Percentiles rank a stretch among this genome's conserved stretches.
phyloP scores from a whole-genome alignment of 805 yeast species.

The Pichia nakasei region DNA sequence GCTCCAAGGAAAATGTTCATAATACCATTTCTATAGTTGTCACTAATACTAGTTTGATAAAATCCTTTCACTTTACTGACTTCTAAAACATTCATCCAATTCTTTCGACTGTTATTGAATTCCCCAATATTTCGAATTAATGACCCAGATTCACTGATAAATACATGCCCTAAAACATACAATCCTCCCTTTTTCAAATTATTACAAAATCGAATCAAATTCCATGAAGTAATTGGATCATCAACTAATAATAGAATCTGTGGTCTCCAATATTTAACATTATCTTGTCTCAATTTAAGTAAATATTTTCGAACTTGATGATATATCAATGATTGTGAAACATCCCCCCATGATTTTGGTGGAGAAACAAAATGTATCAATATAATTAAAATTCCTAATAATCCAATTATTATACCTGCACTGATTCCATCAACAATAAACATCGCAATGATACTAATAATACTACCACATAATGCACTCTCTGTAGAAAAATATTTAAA shows the following conservation, averaged over 20 bases:
- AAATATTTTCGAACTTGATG: conserved; percentile 94
- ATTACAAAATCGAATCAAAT: conserved; percentile 84
- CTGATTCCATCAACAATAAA: conserved; percentile 88
- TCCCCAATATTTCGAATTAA: conserved; percentile 55
- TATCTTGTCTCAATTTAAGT: conserved; percentile 75
- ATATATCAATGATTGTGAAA: conserved; percentile 87
- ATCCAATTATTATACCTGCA: conserved; percentile 66
- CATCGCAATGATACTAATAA: conserved; percentile 74
- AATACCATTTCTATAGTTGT: conserved; percentile 89
- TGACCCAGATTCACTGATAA: conserved; percentile 50
- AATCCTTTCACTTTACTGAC: conserved; percentile 77
- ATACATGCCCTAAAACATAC: conserved; percentile 87
- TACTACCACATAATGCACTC: conserved; percentile 74
- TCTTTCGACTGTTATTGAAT: conserved; percentile 59
- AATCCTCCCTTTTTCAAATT: conserved; percentile 93
- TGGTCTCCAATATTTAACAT: conserved; percentile 98
- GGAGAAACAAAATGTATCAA: conserved; percentile 86
- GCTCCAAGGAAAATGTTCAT: conserved; percentile 86
- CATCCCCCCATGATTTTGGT: conserved; percentile 98
- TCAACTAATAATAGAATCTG: conserved; percentile 84
- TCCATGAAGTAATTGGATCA: conserved; percentile 89
- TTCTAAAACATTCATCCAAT: conserved; percentile 83
- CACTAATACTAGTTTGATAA: conserved; percentile 85
- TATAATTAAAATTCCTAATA: conserved; percentile 57
- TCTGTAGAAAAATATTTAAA: conserved; percentile 76